Base-by-base conservation (phyloP, 139 green algal species). In the Chlorella sorokiniana region DNA sequence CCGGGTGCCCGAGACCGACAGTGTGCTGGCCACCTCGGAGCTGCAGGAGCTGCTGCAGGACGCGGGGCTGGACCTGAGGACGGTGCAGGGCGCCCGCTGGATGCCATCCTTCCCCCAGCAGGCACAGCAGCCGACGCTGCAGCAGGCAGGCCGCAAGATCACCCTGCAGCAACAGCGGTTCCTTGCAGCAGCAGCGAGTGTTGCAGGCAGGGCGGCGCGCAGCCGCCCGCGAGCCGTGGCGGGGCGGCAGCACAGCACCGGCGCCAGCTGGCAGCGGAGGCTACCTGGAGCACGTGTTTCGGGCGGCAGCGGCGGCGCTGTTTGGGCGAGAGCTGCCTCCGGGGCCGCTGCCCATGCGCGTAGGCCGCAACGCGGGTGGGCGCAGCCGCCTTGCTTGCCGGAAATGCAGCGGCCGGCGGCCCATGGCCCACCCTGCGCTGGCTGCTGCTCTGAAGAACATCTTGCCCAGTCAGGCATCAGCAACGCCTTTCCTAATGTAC, bases 11-110 rank as follows among this genome's bases (percentile, higher is more conserved):
- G 95, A 98, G 84, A 91, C 94, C 3, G 96, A 99, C 91, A 95
- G 87, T 61, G 96, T 98, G 59, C 87, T 99, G 51, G 96, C 96
- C 5, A 98, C 95, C 5, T 82, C 72, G 3, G 94, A 98, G 82
- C 65, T 98, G 56, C 87, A 92, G 62, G 85, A 94, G 78, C 86
- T 98, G 82, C 85, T 99, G 41, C 77, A 95, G 76, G 81, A 80
- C 59, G 63, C 51, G 3, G 64, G 75, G 20, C 59, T 89, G 14
- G 64, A 81, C 33, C 77, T 83, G 69, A 27, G 23, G 14, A 86
- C 69, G 23, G 22, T 86, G 29, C 70, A 62, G 3, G 67, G 70
- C 9, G 61, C 0, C 59, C 78, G 9, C 41, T 94, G 35, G 89
- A 93, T 67, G 14, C 33, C 65, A 69, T 76, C 33, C 52, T 74